These are phyloP conservation scores for Sporothrix phasma DNA, from an alignment of 2,329 filamentous ascomycete species.

Conservation along the genomic window DNA sequence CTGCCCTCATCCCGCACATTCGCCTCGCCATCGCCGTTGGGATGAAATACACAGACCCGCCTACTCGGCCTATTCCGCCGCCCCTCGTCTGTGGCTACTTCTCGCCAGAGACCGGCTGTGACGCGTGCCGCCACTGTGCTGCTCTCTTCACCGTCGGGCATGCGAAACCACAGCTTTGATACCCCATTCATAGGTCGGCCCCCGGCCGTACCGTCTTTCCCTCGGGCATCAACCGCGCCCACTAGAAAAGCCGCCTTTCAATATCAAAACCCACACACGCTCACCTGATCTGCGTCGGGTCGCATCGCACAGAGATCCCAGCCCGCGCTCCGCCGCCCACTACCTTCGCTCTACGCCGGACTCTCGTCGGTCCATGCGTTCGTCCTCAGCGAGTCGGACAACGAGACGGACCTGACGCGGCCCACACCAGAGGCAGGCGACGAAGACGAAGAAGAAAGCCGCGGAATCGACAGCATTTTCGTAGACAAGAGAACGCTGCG, in stretches of 20 bases:
- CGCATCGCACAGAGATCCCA: slow-evolving; percentile 23
- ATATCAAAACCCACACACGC: slow-evolving; percentile 23
- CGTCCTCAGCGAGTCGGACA: slow-evolving; percentile 31
- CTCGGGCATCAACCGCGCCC: slow-evolving; percentile 16
- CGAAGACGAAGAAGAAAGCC: slow-evolving; percentile 21
- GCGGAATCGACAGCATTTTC: slow-evolving; percentile 5
- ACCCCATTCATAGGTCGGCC: slow-evolving; percentile 23
- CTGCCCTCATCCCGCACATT: slow-evolving; percentile 21
- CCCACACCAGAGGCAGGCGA: slow-evolving; percentile 27
- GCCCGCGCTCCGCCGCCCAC: slow-evolving; percentile 28
- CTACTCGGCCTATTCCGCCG: slow-evolving; percentile 18
- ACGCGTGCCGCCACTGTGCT: slow-evolving; percentile 18
- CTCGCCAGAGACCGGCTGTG: slow-evolving; percentile 15
- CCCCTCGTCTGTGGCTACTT: slow-evolving; percentile 10
- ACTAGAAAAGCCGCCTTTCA: slow-evolving; percentile 11
- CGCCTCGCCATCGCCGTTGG: slow-evolving; percentile 25
- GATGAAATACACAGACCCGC: slow-evolving; percentile 22
- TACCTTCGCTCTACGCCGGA: slow-evolving; percentile 29
- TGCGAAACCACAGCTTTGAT: slow-evolving; percentile 25
- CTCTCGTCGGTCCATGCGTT: slow-evolving; percentile 28
- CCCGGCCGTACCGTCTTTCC: slow-evolving; percentile 15
- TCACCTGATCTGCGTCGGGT: slow-evolving; percentile 23
- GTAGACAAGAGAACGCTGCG: slow-evolving; percentile 14
- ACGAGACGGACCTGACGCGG: slow-evolving; percentile 30
- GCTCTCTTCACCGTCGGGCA: slow-evolving; percentile 21